phyloP scores from a whole-genome alignment of 805 yeast genomes.

The Schwanniomyces polymorphus region DNA sequence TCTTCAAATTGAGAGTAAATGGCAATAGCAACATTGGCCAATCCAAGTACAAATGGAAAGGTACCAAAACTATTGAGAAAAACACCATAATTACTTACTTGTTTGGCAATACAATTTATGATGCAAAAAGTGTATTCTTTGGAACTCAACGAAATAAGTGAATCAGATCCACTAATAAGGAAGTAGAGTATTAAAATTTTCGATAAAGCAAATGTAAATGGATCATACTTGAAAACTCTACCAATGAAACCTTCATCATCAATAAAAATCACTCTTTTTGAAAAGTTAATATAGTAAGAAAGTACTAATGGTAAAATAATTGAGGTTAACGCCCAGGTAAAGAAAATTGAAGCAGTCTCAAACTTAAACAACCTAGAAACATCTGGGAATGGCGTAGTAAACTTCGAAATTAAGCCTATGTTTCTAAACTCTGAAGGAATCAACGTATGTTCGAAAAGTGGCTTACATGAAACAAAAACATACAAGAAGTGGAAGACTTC shows the following conservation, averaged over 20 bases:
- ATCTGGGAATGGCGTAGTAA: constrained; percentile 33
- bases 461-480: constrained; percentile 33
- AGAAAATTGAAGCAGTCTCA: constrained; percentile 29
- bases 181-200: constrained; percentile 45
- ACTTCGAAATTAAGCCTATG: constrained; percentile 19
- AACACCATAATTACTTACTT: constrained; percentile 39
- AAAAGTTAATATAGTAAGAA: constrained; percentile 54
- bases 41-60: constrained; percentile 47
- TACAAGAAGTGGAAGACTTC: constrained; percentile 33
- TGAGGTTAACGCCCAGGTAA: constrained; percentile 42
- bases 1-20: constrained; percentile 54
- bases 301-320: constrained; percentile 40
- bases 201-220: constrained; percentile 51
- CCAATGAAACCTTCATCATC: constrained; percentile 33
- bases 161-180: constrained; percentile 32
- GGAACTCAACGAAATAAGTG: constrained; percentile 24
- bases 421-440: constrained; percentile 38
- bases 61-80: constrained; percentile 41
- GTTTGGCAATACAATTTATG: constrained; percentile 29
- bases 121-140: constrained; percentile 25
- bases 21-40: constrained; percentile 47
- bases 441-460: constrained; percentile 32
- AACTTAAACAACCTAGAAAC: constrained; percentile 29
- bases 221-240: constrained; percentile 49
- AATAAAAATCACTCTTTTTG: constrained; percentile 38